Base-by-base conservation (phyloP, 2,329 filamentous ascomycete species). In the Talaromyces albobiverticillius region DNA sequence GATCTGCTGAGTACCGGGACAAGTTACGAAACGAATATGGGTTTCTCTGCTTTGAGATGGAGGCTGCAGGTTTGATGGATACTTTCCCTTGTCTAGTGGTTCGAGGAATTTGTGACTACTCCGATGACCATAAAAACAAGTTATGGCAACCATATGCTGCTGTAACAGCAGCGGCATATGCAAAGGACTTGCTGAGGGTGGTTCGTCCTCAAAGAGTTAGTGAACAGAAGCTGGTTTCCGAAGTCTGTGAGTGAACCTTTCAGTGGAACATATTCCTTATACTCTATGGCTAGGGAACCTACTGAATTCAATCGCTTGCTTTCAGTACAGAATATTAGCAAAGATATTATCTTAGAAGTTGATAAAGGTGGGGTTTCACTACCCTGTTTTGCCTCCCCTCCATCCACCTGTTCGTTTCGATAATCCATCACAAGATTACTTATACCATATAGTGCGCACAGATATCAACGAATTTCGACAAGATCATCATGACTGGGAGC, bases 61-160 rank as follows among this genome's bases (percentile, higher is more conserved):
- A n/a, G n/a, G n/a, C n/a, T n/a, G 40, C 40, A 22, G 40, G 40
- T 9, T 22, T 25, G 10, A 22, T 42, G 20, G 40, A 22, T 13
- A n/a, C 18, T 23, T 46, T 18, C n/a, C 49, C 46, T 49, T 60
- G 55, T 38, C 29, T 60, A 5, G 58, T 60, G 5, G 57, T 60
- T 32, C 50, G 57, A 31, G 58, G 57, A 13, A 57, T 60, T 16
- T 59, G 26, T 29, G 54, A 60, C 48, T 60, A 60, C 41, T 31
- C 40, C n/a, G 57, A 60, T 43, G 42, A 49, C 10, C 58, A 60
- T 41, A 60, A 59, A 25, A 57, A 59, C 34, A 42, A 57, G 18
- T n/a, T 16, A 13, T 60, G 57, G 57, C 57, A 60, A 26, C 29
- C 26, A 25, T 60, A 60, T 46, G 57, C 58, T 10, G 56, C 56